These are phyloP conservation scores for Aureobasidium melanogenum DNA, from an alignment of 2,329 filamentous ascomycete species.

Conservation along the genomic window DNA sequence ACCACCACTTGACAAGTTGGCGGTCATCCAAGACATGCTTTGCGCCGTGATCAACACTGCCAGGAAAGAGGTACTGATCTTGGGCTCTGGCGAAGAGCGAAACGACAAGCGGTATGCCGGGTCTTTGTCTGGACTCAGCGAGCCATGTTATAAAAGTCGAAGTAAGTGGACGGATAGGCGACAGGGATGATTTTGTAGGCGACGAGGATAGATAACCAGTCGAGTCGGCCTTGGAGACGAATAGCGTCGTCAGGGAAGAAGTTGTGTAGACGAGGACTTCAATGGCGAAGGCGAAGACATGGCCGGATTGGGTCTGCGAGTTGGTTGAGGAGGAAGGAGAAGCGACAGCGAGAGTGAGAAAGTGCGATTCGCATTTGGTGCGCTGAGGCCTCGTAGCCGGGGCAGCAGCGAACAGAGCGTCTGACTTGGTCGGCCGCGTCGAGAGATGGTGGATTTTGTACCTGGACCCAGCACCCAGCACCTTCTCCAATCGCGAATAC, in stretches of 20 bases:
- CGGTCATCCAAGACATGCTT: constrained; percentile 93
- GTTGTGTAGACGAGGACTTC: constrained; percentile 84
- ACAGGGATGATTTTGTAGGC: constrained; percentile 50
- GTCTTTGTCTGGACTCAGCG: constrained; percentile 55
- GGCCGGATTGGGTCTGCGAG: constrained; percentile 22
- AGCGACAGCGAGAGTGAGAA: constrained; percentile 47
- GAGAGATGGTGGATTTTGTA: constrained; percentile 81
- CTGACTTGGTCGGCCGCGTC: constrained; percentile 65
- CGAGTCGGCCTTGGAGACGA: constrained; percentile 94
- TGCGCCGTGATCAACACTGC: constrained; percentile 70
- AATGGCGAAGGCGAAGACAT: constrained; percentile 70
- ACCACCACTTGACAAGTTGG: constrained; percentile 93
- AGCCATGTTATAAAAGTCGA: constrained; percentile 70
- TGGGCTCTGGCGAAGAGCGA: constrained; percentile 90
- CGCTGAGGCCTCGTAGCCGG: constrained; percentile 62
- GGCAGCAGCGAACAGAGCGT: constrained; percentile 70
- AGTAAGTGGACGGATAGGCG: constrained; percentile 66
- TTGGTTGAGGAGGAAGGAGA: not conserved
- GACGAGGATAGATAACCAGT: constrained; percentile 71
- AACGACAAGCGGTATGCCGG: constrained; percentile 61
- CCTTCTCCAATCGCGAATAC: constrained; percentile 40
- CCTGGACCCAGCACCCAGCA: constrained; percentile 42
- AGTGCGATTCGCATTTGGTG: constrained; percentile 84
- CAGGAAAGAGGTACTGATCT: constrained; percentile 88
- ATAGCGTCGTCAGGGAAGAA: constrained; percentile 70